Base-by-base conservation (phyloP, 371 early-diverging fungal genomes). In the Mortierella sp. region DNA sequence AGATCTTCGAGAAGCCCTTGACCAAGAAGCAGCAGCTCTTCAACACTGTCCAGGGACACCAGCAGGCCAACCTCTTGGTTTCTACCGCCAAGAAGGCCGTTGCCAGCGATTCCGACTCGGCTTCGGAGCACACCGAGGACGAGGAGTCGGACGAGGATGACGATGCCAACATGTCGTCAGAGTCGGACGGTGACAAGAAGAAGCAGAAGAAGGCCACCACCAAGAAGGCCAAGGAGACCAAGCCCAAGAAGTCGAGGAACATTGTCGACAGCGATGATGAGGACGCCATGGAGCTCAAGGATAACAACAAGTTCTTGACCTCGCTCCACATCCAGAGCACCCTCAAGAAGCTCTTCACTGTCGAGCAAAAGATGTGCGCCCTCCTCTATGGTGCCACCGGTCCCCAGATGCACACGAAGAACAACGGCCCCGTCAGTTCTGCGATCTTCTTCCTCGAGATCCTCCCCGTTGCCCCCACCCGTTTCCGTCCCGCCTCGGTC, bases 361-460 rank as follows among this genome's bases (percentile, higher is more conserved):
- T 91, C 34, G 99, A 99, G 83, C 82, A 90, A 1, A 86, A 88
- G 40, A 82, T 97, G 31, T 90, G 94, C 22, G 90, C 93, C 29
- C 88, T 96, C 43, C 82, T 99, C 53, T 98, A 93, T 86, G 96
- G 94, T 76, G 87, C 90, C 68, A 91, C 91, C 70, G 92, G 92
- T 40, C 90, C 93, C 68, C 85, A 89, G 44, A 84, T 86, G 29
- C 88, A 89, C 39, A 76, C 85, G 29, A 74, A 81, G 48, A 65
- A 79, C 24, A 64, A 43, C 69, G 86, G 85, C 73, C 76, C 73
- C n/a, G 88, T 88, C 50, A 73, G 89, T 34, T 90, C 93, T 14
- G 92, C 95, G 79, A 97, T 97, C 90, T 99, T 99, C 90, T 99
- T 99, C 88, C 88, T 98, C 63, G 95, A 98, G 68, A 93, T 91